Base-by-base conservation (phyloP, 2,329 filamentous ascomycete genomes). In the Penicillium sp. region DNA sequence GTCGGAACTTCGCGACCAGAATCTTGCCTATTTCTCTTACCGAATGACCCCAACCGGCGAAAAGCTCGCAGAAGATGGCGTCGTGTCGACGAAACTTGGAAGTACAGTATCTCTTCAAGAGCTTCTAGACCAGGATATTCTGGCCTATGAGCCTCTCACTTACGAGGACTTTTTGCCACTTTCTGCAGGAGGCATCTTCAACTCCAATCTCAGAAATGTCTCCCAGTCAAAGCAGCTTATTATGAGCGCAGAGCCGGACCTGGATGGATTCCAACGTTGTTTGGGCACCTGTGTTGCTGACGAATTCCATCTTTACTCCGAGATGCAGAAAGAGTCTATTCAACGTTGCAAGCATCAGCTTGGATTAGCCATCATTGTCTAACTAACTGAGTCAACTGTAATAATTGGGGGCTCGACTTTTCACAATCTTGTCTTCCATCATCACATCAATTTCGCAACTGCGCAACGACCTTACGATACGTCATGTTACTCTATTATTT, bases 111-210 rank as follows among this genome's bases (percentile, higher is more conserved):
- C 61, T 1, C 22, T 81, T 0, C 69, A 77, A 1, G 50, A 69
- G 0, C 72, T 83, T 1, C 55, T 84, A 1, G 58, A 67, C 1
- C 54, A 71, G 0, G 75, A 76, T 0, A 28, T 75, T 3, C 40
- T 85, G 0, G 66, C 74, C 42, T 75, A 73, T 5, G 68, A 76
- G 3, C 81, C 84, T 1, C 77, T 85, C 19, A 84, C 79, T 0
- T 86, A 86, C 59, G 84, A 86, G 60, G 84, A 85, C 58, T 86
- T 85, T 53, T 71, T 86, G 4, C 84, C 84, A 0, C 70, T 86
- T 1, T 84, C 82, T 1, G 84, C 83, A 0, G 83, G 82, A 0
- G 83, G 83, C 0, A 85, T 85, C 42, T 84, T 84, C 63, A 78
- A 78, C 42, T 83, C 81, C 0, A 84, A 83, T 22, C 66, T 82